Evolutionary conservation across 2,329 filamentous ascomycete species (phyloP), one percentile per base, ranked within the genome.

Genomic region (Aspergillus piperis): DNA sequence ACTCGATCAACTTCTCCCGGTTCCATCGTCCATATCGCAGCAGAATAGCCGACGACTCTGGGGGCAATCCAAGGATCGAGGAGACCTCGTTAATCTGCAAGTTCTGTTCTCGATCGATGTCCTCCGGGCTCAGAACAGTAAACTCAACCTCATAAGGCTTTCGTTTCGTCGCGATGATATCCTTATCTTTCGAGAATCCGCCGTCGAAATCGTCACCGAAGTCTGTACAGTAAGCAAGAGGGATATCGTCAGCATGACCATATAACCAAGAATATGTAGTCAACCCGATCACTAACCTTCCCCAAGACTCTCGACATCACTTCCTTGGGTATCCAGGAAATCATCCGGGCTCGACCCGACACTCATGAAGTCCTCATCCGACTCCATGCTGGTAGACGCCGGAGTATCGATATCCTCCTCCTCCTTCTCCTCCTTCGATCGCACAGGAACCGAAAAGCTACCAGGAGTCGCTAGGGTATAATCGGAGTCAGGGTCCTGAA

Each of bases 11-110:
- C 41, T 91, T 88, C 74, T 99, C 95, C 75, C 96, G 95, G 77
- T 98, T 98, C 95, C 95, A 99, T 71, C 92, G 86, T 68, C 91
- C 91, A 77, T 95, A 86, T 50, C 95, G 89, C 61, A 99, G 82
- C 42, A 99, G 82, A 56, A 99, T 97, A 23, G 93, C 94, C 0
- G 91, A 88, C 64, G 95, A 91, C 77, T 98, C 95, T 69, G 91
- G 90, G 15, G 90, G 88, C 73, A 97, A 88, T 61, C 93, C 91
- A 38, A 99, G 84, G 64, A 99, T 94, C 81, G 89, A 90, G 64
- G 95, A 92, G 62, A 98, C 92, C 73, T 98, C 93, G 67, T 89
- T 84, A 68, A 99, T 86, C 77, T 97, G 90, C 58, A 88, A 86
- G 69, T 93, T 87, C 75, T 99, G 95, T 71, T 96, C 90, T 36